Conservation (phyloP, 1,284 basidiomycete genomes). For the Erythrobasidium hasegawianum region DNA sequence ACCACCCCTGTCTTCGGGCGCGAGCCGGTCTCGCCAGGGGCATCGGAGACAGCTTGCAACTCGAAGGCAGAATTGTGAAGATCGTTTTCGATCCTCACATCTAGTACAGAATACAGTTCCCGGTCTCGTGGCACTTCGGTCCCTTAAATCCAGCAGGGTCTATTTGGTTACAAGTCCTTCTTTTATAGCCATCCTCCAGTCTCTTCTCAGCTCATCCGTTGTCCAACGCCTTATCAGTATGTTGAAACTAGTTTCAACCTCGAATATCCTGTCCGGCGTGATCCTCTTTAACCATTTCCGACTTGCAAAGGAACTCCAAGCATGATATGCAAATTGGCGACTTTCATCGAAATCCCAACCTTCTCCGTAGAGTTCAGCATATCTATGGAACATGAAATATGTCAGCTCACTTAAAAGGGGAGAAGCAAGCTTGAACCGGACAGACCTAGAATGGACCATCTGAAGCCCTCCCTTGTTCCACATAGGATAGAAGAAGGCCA, state of each 20-base stretch:
- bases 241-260: slow-evolving; percentile 33
- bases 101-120: too few species aligned
- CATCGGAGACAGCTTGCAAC: too few species aligned
- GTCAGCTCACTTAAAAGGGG: too few species aligned
- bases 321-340: slow-evolving; percentile 33
- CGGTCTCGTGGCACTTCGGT: too few species aligned
- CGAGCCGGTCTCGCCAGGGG: too few species aligned
- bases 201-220: slow-evolving; percentile 8
- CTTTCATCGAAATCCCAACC: slow-evolving; percentile 29
- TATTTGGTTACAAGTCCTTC: slow-evolving; percentile 10
- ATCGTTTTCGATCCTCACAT: too few species aligned
- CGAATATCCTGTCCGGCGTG: slow-evolving; percentile 22
- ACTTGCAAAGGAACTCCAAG: slow-evolving; percentile 21
- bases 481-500: slow-evolving; percentile 55
- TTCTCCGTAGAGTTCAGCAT: slow-evolving; percentile 11
- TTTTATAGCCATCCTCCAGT: slow-evolving; percentile 17
- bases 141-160: too few species aligned
- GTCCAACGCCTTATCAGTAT: slow-evolving; percentile 27
- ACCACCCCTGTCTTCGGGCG: too few species aligned
- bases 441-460: slow-evolving; percentile 29
- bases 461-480: slow-evolving; percentile 39
- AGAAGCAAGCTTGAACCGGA: too few species aligned
- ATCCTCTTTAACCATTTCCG: slow-evolving; percentile 21
- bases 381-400: too few species aligned
- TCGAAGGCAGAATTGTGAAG: too few species aligned